Base-by-base conservation (phyloP, 164 flowering plant genomes). In the Vitis riparia region DNA sequence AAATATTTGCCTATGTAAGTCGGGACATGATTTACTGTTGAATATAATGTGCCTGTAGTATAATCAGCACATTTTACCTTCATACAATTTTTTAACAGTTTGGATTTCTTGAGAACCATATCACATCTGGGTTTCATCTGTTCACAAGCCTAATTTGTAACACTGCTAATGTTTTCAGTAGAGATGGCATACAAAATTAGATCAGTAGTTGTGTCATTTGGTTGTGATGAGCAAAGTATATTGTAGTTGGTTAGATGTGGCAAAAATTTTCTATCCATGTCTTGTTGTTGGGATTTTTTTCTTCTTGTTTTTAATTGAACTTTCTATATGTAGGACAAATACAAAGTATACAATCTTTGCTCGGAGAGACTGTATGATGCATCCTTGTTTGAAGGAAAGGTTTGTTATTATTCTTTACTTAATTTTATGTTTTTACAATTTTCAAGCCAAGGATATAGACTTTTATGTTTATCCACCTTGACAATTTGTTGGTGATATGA, bases 281-380 rank as follows among this genome's bases (percentile, higher is more conserved):
- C 15, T 66, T 37, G 7, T 32, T 32, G 44, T 37, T 37, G 44
- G 44, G 44, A 37, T 37, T 6, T 37, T 15, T 51, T 48, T 10
- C 64, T 66, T 59, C 8, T 58, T 52, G 23, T 7, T 17, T 47
- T 9, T 59, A 13, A 59, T 15, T 68, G 56, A 55, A 57, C 13
- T 55, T 71, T 59, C 7, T 59, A 11, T 71, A 52, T 82, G 81
- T 78, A 94, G 99, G 97, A 79, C 27, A 93, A 93, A 71, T 95
- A 95, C 89, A 95, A 95, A 86, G 99, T 95, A 8, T 95, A 95
- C 82, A 95, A 95, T 76, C 99, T 95, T 78, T 95, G 99, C 79
- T 91, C 97, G 55, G 99, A 95, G 82, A 91, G 98, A 82, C 85
- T 95, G 63, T 95, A 95, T 82, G 98, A 95, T 81, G 98, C 97